Conservation (phyloP, 2,329 filamentous ascomycete genomes). For the Trichoderma gracile region DNA sequence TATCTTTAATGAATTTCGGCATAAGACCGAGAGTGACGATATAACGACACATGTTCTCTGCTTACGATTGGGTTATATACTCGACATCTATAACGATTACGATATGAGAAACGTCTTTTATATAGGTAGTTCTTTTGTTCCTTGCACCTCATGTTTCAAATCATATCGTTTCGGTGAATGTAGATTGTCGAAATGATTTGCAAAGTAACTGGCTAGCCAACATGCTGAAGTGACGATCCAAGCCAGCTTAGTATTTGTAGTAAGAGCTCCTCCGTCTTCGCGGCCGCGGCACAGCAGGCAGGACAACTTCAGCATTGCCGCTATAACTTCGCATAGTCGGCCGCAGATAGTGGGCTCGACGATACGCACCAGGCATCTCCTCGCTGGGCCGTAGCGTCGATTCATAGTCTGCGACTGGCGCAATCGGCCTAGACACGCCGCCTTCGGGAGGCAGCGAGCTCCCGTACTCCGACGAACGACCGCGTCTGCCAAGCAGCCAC, state of each 20-base stretch:
- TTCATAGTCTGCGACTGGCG: neutral
- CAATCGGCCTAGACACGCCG: neutral
- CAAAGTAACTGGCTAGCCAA: too few relatives aligned
- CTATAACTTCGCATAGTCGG: neutral
- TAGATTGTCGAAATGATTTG: too few relatives aligned
- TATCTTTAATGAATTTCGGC: neutral
- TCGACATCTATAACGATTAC: neutral
- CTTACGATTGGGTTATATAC: neutral
- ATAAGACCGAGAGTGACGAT: neutral
- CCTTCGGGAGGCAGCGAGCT: neutral
- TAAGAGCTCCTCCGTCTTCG: slow-evolving; percentile 21
- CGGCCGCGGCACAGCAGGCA: neutral
- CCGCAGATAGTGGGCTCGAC: neutral
- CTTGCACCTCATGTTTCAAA: neutral
- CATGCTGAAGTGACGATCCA: neutral
- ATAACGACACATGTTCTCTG: neutral
- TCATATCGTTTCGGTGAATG: neutral
- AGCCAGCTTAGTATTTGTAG: slow-evolving; percentile 12
- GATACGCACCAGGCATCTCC: neutral
- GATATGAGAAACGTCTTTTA: neutral
- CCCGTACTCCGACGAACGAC: neutral
- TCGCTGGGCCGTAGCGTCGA: neutral
- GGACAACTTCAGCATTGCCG: neutral
- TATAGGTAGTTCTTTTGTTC: neutral
- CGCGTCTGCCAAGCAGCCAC: slow-evolving; percentile 34